Conservation (phyloP, 257 asterid species). For the Salvia rosmarinus region DNA sequence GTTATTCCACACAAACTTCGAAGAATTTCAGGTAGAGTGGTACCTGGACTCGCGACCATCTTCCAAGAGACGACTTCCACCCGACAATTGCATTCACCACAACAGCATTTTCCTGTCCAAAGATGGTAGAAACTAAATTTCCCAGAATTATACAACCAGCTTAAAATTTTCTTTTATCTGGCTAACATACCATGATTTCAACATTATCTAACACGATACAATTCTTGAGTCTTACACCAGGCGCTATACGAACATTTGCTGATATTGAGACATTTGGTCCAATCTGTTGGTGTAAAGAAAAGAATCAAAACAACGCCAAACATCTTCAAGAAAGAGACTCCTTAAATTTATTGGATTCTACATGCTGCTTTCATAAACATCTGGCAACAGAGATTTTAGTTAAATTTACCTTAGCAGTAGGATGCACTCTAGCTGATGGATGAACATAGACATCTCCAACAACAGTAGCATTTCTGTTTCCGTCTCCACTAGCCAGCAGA, state of each 20-base stretch:
- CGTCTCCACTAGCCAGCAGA: constrained; percentile 59
- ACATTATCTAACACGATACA: constrained; percentile 77
- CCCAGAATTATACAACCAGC: neutral
- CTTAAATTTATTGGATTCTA: neutral
- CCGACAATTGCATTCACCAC: constrained; percentile 75
- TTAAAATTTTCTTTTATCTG: neutral
- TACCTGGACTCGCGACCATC: constrained; percentile 90
- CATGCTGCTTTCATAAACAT: neutral
- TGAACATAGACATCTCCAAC: constrained; percentile 62
- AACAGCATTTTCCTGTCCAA: constrained; percentile 76
- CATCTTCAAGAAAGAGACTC: neutral
- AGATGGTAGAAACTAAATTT: constrained; percentile 7
- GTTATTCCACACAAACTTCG: neutral
- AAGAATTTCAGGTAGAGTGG: neutral
- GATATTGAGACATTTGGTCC: constrained; percentile 85
- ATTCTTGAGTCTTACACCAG: constrained; percentile 71
- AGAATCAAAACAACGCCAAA: constrained; percentile 8
- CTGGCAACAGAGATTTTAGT: neutral
- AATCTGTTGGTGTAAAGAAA: constrained; percentile 48
- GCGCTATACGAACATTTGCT: constrained; percentile 82
- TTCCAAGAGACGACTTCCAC: constrained; percentile 82
- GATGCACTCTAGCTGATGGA: constrained; percentile 90
- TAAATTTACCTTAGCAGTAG: constrained; percentile 71
- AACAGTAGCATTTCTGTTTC: constrained; percentile 45
- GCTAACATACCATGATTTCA: constrained; percentile 64